Base-by-base conservation (phyloP, 306 rosid species). In the Rosa persica region DNA sequence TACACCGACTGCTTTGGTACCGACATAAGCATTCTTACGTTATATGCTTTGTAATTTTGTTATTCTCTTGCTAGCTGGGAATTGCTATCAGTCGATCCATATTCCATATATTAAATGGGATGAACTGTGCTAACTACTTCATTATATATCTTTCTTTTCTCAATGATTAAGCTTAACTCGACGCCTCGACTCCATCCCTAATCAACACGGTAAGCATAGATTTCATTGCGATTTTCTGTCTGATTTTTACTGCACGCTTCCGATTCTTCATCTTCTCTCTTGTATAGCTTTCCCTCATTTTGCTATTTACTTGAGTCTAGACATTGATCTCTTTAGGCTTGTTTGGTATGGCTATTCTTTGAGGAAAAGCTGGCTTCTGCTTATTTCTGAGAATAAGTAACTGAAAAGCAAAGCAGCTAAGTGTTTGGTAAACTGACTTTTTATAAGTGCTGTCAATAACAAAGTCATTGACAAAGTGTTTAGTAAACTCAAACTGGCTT, bases 11-110 rank as follows among this genome's bases (percentile, higher is more conserved):
- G 69, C 69, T 64, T 36, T 30, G 12, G 44, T 34, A 17, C 69
- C 69, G 69, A 64, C 69, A 64, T 30, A 64, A 64, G 5, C 69
- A 64, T 64, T 64, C 42, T 64, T 15, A 16, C 23, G 5, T 64
- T 8, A 34, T 5, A 64, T 34, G 22, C 44, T 16, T 64, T 5
- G 22, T 12, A 25, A 12, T 12, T 27, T 25, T 25, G 22, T 64
- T 6, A 30, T 34, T 64, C 44, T 8, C 5, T 15, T 62, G 67
- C 67, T 13, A 62, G 11, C 20, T 54, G 25, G 23, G 7, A 19
- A 54, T 5, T 7, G 60, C 1, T 20, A 52, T 19, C 6, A 49
- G 55, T 49, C 19, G 6, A 11, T 43, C 61, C 3, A 22, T 6
- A 57, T 13, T 13, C 42, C 19, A 27, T 36, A 64, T 34, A 44